Evolutionary conservation across 495 filamentous ascomycete species (phyloP), one percentile per base, ranked within the genome.

Genomic region (Sphaerosporella brunnea): DNA sequence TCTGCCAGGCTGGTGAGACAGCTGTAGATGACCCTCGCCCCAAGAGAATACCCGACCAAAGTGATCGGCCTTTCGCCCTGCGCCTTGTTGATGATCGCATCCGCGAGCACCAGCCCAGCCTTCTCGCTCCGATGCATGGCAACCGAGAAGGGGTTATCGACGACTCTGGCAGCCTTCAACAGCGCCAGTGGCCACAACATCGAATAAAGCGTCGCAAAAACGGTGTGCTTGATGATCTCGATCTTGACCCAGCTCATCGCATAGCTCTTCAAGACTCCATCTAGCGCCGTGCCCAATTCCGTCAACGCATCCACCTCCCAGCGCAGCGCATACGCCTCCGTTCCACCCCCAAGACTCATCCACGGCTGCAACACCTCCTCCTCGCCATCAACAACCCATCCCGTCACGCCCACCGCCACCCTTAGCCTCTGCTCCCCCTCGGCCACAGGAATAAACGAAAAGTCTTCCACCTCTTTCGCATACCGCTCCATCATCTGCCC

Each of bases 21-120:
- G 19, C 74, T 72, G 54, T 81, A 95, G 35, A 95, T 87, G 23
- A 87, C 74, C 16, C 88, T 75, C 7, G 87, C 87, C 1, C 88
- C 90, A 11, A 96, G 66, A 19, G 83, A 84, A 62, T 88, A 96
- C 0, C 90, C 90, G 45, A 95, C 69, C 4, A 97, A 65, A 16
- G 79, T 90, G 2, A 95, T 80, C 0, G 88, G 78, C 18, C 90
- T 73, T 60, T 94, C 83, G 10, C 90, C 90, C 55, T 92, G 87
- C 1, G 78, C 78, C 53, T 80, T 85, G 64, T 81, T 88, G 53
- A 90, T 82, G 41, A 97, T 64, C 13, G 84, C 78, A 60, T 97
- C 87, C 2, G 88, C 87, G 0, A 97, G 73, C 10, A 84, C 76
- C 26, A 73, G 65, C 0, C 90, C 90, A 1, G 84, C 80, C 64